These are phyloP conservation scores for Digitaria exilis DNA, from an alignment of 202 grass and related monocot species.

Conservation along the genomic window DNA sequence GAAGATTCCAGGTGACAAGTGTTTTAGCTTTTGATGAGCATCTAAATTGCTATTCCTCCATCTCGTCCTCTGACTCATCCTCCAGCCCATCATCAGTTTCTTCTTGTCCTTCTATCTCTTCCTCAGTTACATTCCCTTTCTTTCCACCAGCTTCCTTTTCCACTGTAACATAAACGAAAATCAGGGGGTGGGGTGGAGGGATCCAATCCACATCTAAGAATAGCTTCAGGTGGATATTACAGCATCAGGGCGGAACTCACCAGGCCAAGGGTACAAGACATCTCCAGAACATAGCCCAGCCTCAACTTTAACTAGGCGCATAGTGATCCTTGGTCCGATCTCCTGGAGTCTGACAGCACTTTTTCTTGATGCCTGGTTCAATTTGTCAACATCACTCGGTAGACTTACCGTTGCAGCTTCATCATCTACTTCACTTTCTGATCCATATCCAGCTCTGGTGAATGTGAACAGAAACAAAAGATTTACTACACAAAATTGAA, in stretches of 20 bases:
- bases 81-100: constrained; percentile 17
- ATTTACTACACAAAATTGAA: constrained; percentile 20
- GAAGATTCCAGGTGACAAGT: not conserved
- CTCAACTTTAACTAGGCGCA: constrained; percentile 86
- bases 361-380: constrained; percentile 76
- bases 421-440: constrained; percentile 93
- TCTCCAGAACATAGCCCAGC: constrained; percentile 78
- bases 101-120: constrained; percentile 13
- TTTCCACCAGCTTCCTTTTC: not conserved
- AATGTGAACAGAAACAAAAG: not conserved
- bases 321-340: constrained; percentile 78
- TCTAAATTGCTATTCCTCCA: constrained; percentile 4
- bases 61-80: not conserved
- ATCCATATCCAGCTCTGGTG: constrained; percentile 86
- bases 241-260: constrained; percentile 37
- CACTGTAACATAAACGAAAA: constrained; percentile 8
- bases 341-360: constrained; percentile 88
- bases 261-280: constrained; percentile 68
- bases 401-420: constrained; percentile 79
- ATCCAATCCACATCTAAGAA: not conserved
- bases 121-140: constrained; percentile 18
- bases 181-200: not conserved
- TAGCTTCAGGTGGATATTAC: not conserved
- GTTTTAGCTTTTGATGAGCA: not conserved
- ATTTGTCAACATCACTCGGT: constrained; percentile 68